phyloP scores from a whole-genome alignment of 805 yeast species.

The Blastobotrys peoriensis region DNA sequence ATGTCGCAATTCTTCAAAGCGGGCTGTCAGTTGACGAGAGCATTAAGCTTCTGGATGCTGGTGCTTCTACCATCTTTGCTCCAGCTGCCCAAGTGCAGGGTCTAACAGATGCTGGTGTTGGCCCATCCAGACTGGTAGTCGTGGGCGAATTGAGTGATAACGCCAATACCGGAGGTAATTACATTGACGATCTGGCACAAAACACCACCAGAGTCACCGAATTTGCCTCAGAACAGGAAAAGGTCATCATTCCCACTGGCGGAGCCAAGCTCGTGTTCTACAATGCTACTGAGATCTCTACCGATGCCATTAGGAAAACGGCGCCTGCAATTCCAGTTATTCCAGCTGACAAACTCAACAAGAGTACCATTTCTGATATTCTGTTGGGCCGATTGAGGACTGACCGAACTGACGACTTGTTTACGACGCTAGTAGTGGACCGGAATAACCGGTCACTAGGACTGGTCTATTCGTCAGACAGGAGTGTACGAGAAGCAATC shows the following conservation, averaged over 20 bases:
- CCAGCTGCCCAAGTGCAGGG: constrained; percentile 27
- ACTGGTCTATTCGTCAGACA: constrained; percentile 80
- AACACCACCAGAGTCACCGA: constrained; percentile 8
- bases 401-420: constrained; percentile 83
- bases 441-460: constrained; percentile 70
- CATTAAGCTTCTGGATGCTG: constrained; percentile 53
- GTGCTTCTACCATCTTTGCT: constrained; percentile 46
- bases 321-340: constrained; percentile 20
- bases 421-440: constrained; percentile 76
- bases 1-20: constrained; percentile 8
- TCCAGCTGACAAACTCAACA: constrained; percentile 13
- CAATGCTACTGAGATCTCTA: constrained; percentile 10
- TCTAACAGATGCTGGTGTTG: constrained; percentile 45
- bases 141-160: constrained; percentile 10
- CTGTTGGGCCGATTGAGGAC: constrained; percentile 54
- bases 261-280: constrained; percentile 20
- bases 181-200: constrained; percentile 4
- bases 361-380: constrained; percentile 22
- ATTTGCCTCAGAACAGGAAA: constrained; percentile 12
- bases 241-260: constrained; percentile 12
- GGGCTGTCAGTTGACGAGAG: constrained; percentile 35
- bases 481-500: constrained; percentile 77
- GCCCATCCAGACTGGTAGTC: constrained; percentile 41
- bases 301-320: constrained; percentile 8
- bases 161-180: constrained; percentile 15